Conservation (phyloP, 169 alveolate species). For the Pseudocohnilembus persalinus region DNA sequence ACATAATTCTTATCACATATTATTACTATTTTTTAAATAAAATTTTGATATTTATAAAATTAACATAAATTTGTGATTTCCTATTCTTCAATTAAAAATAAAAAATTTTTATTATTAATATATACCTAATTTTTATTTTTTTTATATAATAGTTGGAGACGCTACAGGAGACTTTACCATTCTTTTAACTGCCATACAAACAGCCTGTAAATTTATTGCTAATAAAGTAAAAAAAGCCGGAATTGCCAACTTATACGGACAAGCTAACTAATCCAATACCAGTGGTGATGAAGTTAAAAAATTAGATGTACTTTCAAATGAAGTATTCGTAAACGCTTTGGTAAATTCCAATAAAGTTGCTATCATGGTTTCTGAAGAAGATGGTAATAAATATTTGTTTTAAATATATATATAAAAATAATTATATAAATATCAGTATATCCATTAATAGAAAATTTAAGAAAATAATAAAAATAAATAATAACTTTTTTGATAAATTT, state of each 20-base stretch:
- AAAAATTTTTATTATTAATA: too few species aligned
- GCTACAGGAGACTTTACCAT: conserved; percentile 47
- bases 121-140: too few species aligned
- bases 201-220: conserved; percentile 51
- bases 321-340: conserved; percentile 59
- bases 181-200: conserved; percentile 33
- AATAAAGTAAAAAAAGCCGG: conserved; percentile 47
- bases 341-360: conserved; percentile 56
- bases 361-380: conserved; percentile 66
- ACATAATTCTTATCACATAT: too few species aligned
- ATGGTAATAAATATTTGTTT: not conserved
- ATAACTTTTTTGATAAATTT: too few species aligned
- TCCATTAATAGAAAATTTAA: too few species aligned
- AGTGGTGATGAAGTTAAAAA: conserved; percentile 70
- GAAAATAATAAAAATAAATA: too few species aligned
- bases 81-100: too few species aligned
- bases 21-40: too few species aligned
- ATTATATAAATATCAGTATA: too few species aligned
- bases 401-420: conserved; percentile 2
- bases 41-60: too few species aligned
- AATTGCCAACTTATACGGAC: conserved; percentile 38
- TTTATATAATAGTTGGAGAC: conserved; percentile 4
- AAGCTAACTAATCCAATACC: conserved; percentile 50
- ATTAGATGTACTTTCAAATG: conserved; percentile 70
- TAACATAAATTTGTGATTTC: too few species aligned